phyloP scores from a whole-genome alignment of 176 grass and related monocot species.

The Oryza officinalis region DNA sequence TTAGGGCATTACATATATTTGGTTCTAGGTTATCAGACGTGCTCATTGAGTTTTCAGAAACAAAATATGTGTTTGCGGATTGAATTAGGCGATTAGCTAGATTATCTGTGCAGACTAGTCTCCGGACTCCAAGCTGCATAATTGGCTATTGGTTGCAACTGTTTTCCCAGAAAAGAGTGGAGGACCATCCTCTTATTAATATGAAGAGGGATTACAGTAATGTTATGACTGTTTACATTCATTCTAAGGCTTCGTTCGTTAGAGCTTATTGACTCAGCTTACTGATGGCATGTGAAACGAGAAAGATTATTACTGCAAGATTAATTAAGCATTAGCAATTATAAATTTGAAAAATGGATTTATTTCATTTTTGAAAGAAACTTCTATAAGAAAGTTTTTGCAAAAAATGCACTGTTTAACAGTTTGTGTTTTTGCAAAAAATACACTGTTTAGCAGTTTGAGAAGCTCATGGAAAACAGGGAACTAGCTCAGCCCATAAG shows the following conservation, averaged over 20 bases:
- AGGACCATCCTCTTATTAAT: not conserved
- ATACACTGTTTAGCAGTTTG: too few species aligned
- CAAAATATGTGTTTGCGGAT: not conserved
- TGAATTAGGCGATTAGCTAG: not conserved
- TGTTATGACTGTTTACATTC: not conserved
- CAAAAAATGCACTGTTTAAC: too few species aligned
- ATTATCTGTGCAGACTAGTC: not conserved
- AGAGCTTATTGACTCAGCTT: too few species aligned
- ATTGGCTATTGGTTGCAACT: not conserved
- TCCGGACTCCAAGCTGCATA: not conserved
- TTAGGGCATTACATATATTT: not conserved
- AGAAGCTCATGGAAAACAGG: too few species aligned
- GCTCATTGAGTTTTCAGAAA: not conserved
- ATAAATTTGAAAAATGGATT: too few species aligned
- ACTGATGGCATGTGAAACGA: too few species aligned
- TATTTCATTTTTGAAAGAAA: too few species aligned
- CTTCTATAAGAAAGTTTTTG: too few species aligned
- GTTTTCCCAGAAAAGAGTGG: not conserved
- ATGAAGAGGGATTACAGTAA: not conserved
- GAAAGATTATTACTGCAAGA: too few species aligned
- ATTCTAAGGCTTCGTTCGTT: not conserved
- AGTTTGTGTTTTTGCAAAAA: too few species aligned
- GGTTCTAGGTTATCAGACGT: not conserved
- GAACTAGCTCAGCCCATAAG: not conserved
- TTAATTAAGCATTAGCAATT: too few species aligned